Base-by-base conservation (phyloP, 2,329 filamentous ascomycete species). In the Aspergillus fischeri region DNA sequence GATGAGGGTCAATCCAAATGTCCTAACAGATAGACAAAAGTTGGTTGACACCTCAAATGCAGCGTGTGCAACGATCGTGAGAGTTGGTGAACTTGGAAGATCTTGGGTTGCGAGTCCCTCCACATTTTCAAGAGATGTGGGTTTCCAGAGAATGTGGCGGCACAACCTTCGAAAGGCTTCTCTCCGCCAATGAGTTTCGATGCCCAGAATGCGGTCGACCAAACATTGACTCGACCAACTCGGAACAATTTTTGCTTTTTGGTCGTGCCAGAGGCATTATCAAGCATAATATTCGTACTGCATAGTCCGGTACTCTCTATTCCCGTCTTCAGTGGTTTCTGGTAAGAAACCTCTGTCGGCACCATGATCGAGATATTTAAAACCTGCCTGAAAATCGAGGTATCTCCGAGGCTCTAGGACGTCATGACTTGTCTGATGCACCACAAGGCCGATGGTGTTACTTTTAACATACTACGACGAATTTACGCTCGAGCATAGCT, bases 51-150 rank as follows among this genome's bases (percentile, higher is more conserved):
- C 44, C 44, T 47, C 44, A 51, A 49, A 51, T 45, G 41, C 35
- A 29, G 24, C 48, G 45, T 27, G 53, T 27, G 32, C 38, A 56
- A 21, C 42, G 42, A 50, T 38, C 28, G 49, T 51, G 49, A 41
- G n/a, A 29, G 10, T 10, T 10, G 20, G 11, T 51, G 29, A 14
- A 25, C 5, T 35, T 4, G 14, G 35, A 51, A 41, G 29, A 29
- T 51, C 21, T 35, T 41, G 24, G 24, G 49, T 24, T 24, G 9
- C 17, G 27, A 51, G 49, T 27, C 21, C 49, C 68, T 70, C 68
- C 68, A 70, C 68, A 70, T 68, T 68, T 67, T 66, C 62, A 61
- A 65, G 63, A 28, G 42, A 65, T 69, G 67, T 66, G 67, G 59
- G 56, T 60, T 61, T 55, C 51, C 51, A 45, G 42, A 47, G 24